Conservation (phyloP, 2,329 filamentous ascomycete species). For the Tolypocladium guangdongense region DNA sequence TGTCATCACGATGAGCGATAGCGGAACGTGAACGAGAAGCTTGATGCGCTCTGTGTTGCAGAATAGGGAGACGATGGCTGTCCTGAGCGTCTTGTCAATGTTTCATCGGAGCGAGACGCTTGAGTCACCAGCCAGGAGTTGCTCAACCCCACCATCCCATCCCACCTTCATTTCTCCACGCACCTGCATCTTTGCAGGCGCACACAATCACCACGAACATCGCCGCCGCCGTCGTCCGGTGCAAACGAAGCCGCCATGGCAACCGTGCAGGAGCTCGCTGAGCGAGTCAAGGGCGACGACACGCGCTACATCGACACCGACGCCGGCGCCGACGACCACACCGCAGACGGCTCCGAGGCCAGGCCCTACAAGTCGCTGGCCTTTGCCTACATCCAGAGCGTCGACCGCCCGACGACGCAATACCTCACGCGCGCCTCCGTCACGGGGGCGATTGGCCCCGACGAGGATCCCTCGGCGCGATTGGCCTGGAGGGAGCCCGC, state of each 20-base stretch:
- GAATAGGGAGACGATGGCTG: background rate
- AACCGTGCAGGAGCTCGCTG: conserved; percentile 37
- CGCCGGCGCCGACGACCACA: conserved; percentile 58
- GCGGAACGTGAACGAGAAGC: too few relatives aligned
- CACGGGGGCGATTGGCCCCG: conserved; percentile 46
- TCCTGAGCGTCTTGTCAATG: background rate
- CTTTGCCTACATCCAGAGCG: conserved; percentile 64
- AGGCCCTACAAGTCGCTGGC: conserved; percentile 74
- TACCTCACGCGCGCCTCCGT: conserved; percentile 61
- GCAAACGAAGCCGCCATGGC: conserved; percentile 21
- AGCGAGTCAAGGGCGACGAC: conserved; percentile 18
- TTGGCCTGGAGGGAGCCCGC: conserved; percentile 71
- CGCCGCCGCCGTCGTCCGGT: background rate
- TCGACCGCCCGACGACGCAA: conserved; percentile 42
- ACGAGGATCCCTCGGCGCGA: conserved; percentile 52
- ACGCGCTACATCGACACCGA: conserved; percentile 69
- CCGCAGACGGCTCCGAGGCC: conserved; percentile 56
- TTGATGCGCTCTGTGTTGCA: background rate
- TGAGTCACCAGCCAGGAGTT: background rate
- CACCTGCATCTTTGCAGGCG: background rate
- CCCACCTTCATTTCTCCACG: background rate
- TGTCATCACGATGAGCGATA: background rate
- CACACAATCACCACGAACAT: background rate
- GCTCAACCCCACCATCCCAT: conserved; percentile 1
- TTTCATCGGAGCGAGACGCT: background rate